Percentiles rank a stretch among this genome's conserved stretches.
These are phyloP conservation scores for Barnettozyma hawaiiensis DNA, from an alignment of 1,139 yeast genomes.

Conservation along the genomic window DNA sequence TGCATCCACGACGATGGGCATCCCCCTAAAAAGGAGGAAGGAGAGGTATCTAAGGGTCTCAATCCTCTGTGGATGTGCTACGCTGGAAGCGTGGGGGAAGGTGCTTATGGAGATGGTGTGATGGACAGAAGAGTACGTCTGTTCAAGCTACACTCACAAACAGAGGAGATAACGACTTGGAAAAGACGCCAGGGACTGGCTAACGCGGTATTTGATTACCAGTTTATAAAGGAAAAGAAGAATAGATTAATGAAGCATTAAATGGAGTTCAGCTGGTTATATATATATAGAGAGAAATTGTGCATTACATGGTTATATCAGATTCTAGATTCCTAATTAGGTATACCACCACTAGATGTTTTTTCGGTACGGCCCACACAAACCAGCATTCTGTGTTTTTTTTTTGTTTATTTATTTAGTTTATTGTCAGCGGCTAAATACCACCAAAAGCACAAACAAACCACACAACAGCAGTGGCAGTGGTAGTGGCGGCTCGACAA, in stretches of 20 bases:
- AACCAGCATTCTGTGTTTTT: background rate
- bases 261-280: too few relatives aligned
- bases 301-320: too few relatives aligned
- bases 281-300: too few relatives aligned
- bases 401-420: background rate
- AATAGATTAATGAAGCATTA: too few relatives aligned
- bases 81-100: conserved; percentile 52
- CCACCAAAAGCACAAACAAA: background rate
- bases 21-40: background rate
- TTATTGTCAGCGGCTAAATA: background rate
- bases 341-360: background rate
- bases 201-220: conserved; percentile 27
- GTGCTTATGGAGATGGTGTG: conserved; percentile 32
- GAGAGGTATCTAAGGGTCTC: background rate
- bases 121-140: conserved; percentile 39
- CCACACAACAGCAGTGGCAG: too few relatives aligned
- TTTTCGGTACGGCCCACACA: background rate
- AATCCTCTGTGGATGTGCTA: conserved; percentile 46
- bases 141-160: conserved; percentile 37
- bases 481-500: background rate
- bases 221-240: conserved; percentile 18
- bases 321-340: background rate
- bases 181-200: conserved; percentile 40
- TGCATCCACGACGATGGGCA: conserved; percentile 32
- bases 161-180: conserved; percentile 44